These are phyloP conservation scores for Nicotiana undulata DNA, from an alignment of 257 asterid species.

Conservation along the genomic window DNA sequence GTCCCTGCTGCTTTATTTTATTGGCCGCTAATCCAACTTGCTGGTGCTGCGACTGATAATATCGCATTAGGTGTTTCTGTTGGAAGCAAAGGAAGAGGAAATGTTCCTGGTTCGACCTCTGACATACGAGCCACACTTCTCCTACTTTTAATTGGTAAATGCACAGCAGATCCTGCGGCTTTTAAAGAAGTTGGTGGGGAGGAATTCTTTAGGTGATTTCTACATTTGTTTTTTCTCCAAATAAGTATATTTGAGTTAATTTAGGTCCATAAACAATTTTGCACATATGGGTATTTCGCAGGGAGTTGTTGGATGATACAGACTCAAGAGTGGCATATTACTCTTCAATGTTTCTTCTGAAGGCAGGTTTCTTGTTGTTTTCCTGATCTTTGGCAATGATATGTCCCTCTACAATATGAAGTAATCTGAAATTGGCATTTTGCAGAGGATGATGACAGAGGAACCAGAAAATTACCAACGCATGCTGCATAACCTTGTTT, in stretches of 20 bases:
- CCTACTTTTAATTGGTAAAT: constrained; percentile 94
- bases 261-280: background rate
- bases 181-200: constrained; percentile 89
- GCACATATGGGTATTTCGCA: constrained; percentile 26
- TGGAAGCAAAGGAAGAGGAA: constrained; percentile 99
- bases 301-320: constrained; percentile 89
- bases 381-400: constrained; percentile 18
- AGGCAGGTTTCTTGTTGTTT: constrained; percentile 50
- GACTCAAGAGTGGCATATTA: constrained; percentile 99
- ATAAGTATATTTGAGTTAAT: constrained; percentile 7
- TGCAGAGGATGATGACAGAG: constrained; percentile 98
- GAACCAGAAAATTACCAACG: constrained; percentile 91
- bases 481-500: constrained; percentile 88
- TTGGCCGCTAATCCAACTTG: constrained; percentile 99
- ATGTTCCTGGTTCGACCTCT: constrained; percentile 96
- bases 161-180: constrained; percentile 90
- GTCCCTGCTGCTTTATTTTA: constrained; percentile 94
- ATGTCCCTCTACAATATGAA: constrained; percentile 1
- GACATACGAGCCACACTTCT: constrained; percentile 97
- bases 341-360: constrained; percentile 94
- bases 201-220: constrained; percentile 71
- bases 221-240: constrained; percentile 15
- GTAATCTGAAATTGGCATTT: constrained; percentile 15
- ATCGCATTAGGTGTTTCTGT: constrained; percentile 98
- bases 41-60: constrained; percentile 96